Evolutionary conservation across 495 filamentous ascomycete genomes (phyloP), one percentile per base, ranked within the genome.

Genomic region (Jackrogersella multiformis): DNA sequence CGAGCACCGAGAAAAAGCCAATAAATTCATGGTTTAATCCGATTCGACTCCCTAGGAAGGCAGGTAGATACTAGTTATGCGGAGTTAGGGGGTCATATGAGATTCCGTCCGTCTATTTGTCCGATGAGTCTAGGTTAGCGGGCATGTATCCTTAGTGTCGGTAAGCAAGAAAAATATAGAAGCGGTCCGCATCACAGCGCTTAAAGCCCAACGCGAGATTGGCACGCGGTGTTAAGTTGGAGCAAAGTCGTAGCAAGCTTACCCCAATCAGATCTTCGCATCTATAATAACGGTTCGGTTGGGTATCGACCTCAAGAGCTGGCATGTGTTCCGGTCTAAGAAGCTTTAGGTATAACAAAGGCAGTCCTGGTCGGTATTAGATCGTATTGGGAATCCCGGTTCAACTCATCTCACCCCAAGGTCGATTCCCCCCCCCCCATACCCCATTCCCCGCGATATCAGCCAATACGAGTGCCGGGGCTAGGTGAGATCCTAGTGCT

Each of bases 401-500:
- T 15, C 6, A 34, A 32, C 16, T 52, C 30, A 52, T 52, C 54
- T 49, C 28, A 30, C 39, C 48, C 63, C 63, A 39, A 41, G 41
- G 20, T 30, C n/a, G 21, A 66, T 30, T 36, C n/a, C n/a, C n/a
- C n/a, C 63, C 56, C 63, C 41, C 39, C 56, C 30, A 60, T 53
- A 44, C 39, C 35, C n/a, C n/a, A n/a, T n/a, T n/a, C 63, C 56
- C 63, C 41, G 49, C 56, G 39, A 60, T 53, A 44, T 48, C 35
- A 56, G 18, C 64, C 45, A 57, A 68, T 68, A 46, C 44, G 41
- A 58, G 41, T 58, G 53, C 65, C 65, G 59, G 54, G 44, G 53
- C 46, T 68, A 63, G 54, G 34, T 18, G 52, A 28, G 15, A 46
- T 56, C 42, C 30, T 23, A n/a, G 32, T 28, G 18, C 32, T 58